Conservation (phyloP, 164 flowering plant genomes). For the Houttuynia cordata region DNA sequence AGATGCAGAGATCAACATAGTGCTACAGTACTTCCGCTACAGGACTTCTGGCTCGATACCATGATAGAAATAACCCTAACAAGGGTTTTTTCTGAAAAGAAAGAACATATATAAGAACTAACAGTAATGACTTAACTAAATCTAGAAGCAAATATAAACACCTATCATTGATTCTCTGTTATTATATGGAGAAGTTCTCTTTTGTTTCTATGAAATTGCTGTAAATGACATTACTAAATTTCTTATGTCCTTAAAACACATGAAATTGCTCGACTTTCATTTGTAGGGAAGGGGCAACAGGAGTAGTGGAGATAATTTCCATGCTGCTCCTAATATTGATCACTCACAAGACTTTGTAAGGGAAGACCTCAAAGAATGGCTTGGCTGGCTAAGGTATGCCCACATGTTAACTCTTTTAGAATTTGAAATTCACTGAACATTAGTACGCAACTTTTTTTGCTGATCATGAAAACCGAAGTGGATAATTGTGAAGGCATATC, state of each 20-base stretch:
- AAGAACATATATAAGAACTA: too few relatives aligned
- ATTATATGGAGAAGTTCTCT: neutral
- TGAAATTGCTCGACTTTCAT: too few relatives aligned
- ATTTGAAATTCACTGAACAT: neutral
- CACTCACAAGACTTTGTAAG: constrained; percentile 98
- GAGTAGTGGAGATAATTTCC: constrained; percentile 95
- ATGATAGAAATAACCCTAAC: too few relatives aligned
- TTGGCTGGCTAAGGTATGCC: constrained; percentile 75
- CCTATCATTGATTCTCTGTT: too few relatives aligned
- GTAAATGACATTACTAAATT: neutral
- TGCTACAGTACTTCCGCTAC: too few relatives aligned
- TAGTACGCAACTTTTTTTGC: neutral
- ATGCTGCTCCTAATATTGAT: constrained; percentile 99
- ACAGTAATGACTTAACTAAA: too few relatives aligned
- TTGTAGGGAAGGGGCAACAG: constrained; percentile 95
- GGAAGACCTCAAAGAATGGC: constrained; percentile 86
- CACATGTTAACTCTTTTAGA: neutral
- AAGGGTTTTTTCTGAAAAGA: too few relatives aligned
- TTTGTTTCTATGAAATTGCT: neutral
- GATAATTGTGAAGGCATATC: neutral
- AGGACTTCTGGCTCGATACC: too few relatives aligned
- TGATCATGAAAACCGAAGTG: neutral
- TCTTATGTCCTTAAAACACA: too few relatives aligned
- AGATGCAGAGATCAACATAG: too few relatives aligned
- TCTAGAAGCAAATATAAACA: too few relatives aligned